Percentiles rank a stretch among this genome's conserved stretches.
These are phyloP conservation scores for Hirschfeldia incana DNA, from an alignment of 345 rosid genomes.

Conservation along the genomic window DNA sequence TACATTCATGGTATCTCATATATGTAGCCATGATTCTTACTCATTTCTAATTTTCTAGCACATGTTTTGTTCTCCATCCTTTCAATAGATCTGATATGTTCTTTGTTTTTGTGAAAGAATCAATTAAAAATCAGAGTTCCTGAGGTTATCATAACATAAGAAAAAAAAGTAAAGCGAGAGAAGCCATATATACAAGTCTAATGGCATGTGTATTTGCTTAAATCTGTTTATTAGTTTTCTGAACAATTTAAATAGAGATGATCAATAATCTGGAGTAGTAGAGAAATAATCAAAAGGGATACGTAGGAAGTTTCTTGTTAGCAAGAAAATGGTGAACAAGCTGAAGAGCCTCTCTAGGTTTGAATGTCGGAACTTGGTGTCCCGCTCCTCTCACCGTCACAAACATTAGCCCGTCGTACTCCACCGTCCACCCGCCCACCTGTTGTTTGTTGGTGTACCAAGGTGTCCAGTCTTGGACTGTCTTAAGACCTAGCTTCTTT, in stretches of 20 bases:
- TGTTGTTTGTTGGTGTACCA: constrained; percentile 59
- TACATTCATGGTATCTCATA: too few relatives aligned
- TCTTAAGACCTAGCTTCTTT: constrained; percentile 67
- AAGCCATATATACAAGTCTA: constrained; percentile 10
- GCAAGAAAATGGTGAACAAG: constrained; percentile 56
- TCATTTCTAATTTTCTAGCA: background rate
- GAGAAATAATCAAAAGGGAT: constrained; percentile 43
- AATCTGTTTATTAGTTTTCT: constrained; percentile 17
- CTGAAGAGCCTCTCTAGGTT: constrained; percentile 62
- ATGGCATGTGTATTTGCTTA: background rate
- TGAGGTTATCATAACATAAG: background rate
- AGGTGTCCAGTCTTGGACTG: constrained; percentile 66
- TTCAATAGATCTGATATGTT: background rate
- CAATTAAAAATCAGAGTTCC: background rate
- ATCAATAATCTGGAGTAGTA: background rate
- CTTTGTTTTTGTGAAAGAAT: background rate
- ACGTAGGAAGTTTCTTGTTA: constrained; percentile 54
- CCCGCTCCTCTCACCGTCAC: constrained; percentile 78
- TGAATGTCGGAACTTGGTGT: constrained; percentile 71
- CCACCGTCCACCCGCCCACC: constrained; percentile 80
- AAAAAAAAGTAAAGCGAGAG: background rate
- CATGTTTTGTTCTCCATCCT: background rate
- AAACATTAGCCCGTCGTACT: constrained; percentile 62
- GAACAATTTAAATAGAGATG: constrained; percentile 25
- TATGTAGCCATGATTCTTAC: background rate